phyloP scores from a whole-genome alignment of 768 basidiomycete species.

The Amanita exitialis region DNA sequence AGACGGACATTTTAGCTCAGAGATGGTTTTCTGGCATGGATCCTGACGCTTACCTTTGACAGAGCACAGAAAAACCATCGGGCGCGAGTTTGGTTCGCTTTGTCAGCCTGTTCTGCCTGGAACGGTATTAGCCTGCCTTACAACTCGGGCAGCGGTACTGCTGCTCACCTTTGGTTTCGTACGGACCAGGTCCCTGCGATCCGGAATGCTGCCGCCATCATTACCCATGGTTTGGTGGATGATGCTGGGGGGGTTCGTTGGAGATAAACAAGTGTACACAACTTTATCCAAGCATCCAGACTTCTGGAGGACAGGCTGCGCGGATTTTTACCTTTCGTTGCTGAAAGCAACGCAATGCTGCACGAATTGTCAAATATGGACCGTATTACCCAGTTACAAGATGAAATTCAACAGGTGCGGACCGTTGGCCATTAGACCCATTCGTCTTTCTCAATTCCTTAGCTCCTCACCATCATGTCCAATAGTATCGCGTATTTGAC shows the following conservation, averaged over 20 bases:
- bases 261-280: slow-evolving; percentile 12
- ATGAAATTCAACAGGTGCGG: slow-evolving; percentile 81
- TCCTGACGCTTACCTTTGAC: slow-evolving; percentile 60
- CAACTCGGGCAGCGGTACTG: background rate
- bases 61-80: slow-evolving; percentile 91
- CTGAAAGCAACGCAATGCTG: slow-evolving; percentile 66
- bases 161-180: slow-evolving; percentile 55
- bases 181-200: slow-evolving; percentile 69
- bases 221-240: slow-evolving; percentile 59
- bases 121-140: background rate
- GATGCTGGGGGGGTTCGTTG: background rate
- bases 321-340: no score
- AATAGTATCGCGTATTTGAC: slow-evolving; percentile 75
- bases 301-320: background rate
- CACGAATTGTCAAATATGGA: slow-evolving; percentile 92
- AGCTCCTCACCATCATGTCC: slow-evolving; percentile 88
- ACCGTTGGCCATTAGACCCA: background rate
- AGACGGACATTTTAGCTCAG: background rate
- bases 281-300: no score
- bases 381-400: slow-evolving; percentile 90
- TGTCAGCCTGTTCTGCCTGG: slow-evolving; percentile 82
- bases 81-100: slow-evolving; percentile 79
- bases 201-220: slow-evolving; percentile 84
- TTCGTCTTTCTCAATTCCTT: background rate
- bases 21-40: no score